Percentiles rank a stretch among this genome's conserved stretches.
phyloP scores from a whole-genome alignment of 148 eudicot species.

The Amaranthus palmeri region DNA sequence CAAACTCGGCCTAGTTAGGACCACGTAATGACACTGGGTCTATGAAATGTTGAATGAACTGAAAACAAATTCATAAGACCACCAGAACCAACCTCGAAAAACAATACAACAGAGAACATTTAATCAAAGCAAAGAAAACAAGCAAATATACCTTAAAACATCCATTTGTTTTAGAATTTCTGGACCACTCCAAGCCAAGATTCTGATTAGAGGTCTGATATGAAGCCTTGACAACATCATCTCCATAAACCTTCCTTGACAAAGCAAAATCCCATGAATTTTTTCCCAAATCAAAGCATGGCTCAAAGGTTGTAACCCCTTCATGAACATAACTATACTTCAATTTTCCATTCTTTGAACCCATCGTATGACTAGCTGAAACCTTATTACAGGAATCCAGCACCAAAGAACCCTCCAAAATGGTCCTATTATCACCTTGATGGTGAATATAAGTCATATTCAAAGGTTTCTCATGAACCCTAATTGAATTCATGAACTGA shows the following conservation, averaged over 20 bases:
- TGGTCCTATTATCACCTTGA: slow-evolving; percentile 55
- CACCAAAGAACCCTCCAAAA: slow-evolving; percentile 61
- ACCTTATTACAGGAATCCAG: slow-evolving; percentile 74
- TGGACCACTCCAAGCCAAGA: slow-evolving; percentile 76
- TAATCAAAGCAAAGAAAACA: neutral
- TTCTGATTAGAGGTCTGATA: slow-evolving; percentile 60
- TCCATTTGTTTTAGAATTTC: slow-evolving; percentile 56
- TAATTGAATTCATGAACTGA: slow-evolving; percentile 77
- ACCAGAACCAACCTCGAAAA: neutral
- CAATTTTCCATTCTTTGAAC: slow-evolving; percentile 61
- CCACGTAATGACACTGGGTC: too few relatives aligned
- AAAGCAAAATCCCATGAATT: slow-evolving; percentile 79
- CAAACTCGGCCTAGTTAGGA: too few relatives aligned
- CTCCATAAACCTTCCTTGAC: slow-evolving; percentile 59
- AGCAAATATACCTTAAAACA: slow-evolving; percentile 54
- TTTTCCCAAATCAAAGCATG: slow-evolving; percentile 62
- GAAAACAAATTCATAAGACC: too few relatives aligned
- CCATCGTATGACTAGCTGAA: slow-evolving; percentile 60
- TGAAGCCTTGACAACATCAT: slow-evolving; percentile 65
- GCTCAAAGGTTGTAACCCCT: slow-evolving; percentile 66
- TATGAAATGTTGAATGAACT: too few relatives aligned
- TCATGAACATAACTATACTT: slow-evolving; percentile 66
- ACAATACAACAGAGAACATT: neutral
- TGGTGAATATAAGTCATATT: slow-evolving; percentile 69
- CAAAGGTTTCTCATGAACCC: slow-evolving; percentile 66